These are phyloP conservation scores for Nidula niveotomentosa DNA, from an alignment of 1,284 basidiomycete genomes.

Conservation along the genomic window DNA sequence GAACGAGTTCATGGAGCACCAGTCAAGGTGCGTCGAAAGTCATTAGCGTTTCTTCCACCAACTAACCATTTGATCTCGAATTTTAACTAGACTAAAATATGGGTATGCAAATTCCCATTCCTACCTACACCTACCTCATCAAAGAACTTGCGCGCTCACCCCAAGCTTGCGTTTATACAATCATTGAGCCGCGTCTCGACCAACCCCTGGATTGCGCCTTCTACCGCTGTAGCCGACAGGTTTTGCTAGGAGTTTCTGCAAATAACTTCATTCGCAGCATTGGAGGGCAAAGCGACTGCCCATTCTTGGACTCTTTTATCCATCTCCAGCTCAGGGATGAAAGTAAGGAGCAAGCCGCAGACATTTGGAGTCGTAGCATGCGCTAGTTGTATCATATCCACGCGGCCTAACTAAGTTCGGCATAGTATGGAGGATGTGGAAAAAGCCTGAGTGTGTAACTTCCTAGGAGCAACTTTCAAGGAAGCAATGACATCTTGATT, in stretches of 20 bases:
- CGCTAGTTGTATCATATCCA: too few species aligned
- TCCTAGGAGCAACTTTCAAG: too few species aligned
- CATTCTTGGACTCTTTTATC: too few species aligned
- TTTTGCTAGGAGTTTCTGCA: neutral
- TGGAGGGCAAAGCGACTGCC: neutral
- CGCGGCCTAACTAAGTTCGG: too few species aligned
- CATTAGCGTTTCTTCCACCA: neutral
- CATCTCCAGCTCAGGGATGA: too few species aligned
- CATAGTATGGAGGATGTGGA: too few species aligned
- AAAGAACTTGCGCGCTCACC: neutral
- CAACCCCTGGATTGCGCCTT: neutral
- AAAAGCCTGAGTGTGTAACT: too few species aligned
- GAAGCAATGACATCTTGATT: too few species aligned
- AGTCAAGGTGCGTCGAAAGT: neutral
- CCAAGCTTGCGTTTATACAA: neutral
- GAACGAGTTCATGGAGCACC: neutral
- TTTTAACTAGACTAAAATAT: neutral
- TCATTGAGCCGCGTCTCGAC: neutral
- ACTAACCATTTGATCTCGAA: neutral
- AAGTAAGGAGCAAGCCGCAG: too few species aligned
- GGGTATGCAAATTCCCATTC: neutral
- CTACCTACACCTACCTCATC: neutral
- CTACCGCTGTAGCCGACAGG: neutral
- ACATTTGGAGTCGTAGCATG: too few species aligned
- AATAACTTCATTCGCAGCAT: neutral